A percentile compares a stretch with the other conserved stretches of the same genome.
Conservation (phyloP, 2,329 filamentous ascomycete species). For the Aspergillus brasiliensis region DNA sequence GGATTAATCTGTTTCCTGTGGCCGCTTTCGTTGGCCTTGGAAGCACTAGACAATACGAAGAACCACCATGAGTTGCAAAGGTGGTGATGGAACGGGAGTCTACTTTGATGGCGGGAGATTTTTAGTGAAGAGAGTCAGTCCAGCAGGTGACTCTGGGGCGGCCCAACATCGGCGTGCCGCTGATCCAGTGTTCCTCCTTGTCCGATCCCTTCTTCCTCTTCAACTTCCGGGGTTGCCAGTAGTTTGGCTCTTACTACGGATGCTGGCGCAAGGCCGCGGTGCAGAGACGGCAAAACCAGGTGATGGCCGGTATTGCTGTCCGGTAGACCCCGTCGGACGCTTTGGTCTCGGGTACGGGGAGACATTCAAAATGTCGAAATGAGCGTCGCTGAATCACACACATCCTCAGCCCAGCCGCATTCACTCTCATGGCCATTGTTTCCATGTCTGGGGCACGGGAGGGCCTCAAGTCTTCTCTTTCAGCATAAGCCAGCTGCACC, state of each 20-base stretch:
- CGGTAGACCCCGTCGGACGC: background rate
- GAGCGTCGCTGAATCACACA: background rate
- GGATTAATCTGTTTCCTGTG: background rate
- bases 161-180: background rate
- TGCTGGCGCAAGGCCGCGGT: background rate
- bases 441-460: background rate
- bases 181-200: background rate
- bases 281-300: background rate
- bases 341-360: slow-evolving; percentile 3
- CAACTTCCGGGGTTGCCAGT: background rate
- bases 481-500: background rate
- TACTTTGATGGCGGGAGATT: slow-evolving; percentile 7
- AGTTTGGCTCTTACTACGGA: slow-evolving; percentile 20
- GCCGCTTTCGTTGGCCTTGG: slow-evolving; percentile 3
- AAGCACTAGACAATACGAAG: slow-evolving; percentile 13
- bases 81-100: slow-evolving; percentile 10
- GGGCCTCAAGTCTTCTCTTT: background rate
- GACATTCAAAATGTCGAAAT: background rate
- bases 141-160: slow-evolving; percentile 3
- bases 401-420: background rate
- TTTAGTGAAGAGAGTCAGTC: slow-evolving; percentile 6
- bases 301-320: background rate
- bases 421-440: slow-evolving; percentile 2
- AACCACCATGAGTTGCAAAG: slow-evolving; percentile 12
- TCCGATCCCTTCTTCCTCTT: background rate